Base-by-base conservation (phyloP, 2,329 filamentous ascomycete genomes). In the Stenocarpella maydis region DNA sequence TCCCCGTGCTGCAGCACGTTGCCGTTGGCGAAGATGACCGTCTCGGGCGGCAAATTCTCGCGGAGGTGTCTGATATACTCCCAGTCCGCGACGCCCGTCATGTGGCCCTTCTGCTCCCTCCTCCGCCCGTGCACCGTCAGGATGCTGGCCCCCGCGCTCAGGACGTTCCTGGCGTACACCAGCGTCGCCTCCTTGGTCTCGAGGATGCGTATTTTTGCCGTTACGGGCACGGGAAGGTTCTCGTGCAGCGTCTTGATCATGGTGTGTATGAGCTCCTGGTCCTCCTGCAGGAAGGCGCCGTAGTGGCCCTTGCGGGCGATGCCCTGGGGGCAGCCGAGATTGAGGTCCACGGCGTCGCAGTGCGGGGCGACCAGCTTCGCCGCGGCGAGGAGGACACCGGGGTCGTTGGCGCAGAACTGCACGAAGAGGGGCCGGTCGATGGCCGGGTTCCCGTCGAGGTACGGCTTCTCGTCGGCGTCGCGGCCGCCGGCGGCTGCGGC, bases 31-130 rank as follows among this genome's bases (percentile, higher is more conserved):
- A 99, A 98, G 3, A 99, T 88, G 28, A 99, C 96, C 9, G 94
- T 97, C 58, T 98, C 94, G 1, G 86, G 82, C 0, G 95, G 95
- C 37, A 99, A 82, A 71, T 91, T 92, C 14, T 97, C 93, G 60
- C 96, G 86, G 73, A 99, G 81, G 76, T 92, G 95, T 5, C 90
- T 87, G 68, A 99, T 90, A 76, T 92, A 88, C n/a, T 82, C 83
- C 96, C 96, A 99, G 80, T 99, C 94, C 5, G 96, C 96, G 43
- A 98, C 75, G 0, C 96, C 96, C 0, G 96, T 99, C 76, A 97
- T 88, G 78, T 99, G 96, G 0, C 96, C 95, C 82, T 99, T 99
- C 79, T 98, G 95, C 76, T 98, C 94, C 72, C 96, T 86, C 72
- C 89, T 87, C 43, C 96, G 86, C 0, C 96, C 96, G 82, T 99